These are phyloP conservation scores for Phytopythium delawarense DNA, from an alignment of 352 stramenopile genomes.

Conservation along the genomic window DNA sequence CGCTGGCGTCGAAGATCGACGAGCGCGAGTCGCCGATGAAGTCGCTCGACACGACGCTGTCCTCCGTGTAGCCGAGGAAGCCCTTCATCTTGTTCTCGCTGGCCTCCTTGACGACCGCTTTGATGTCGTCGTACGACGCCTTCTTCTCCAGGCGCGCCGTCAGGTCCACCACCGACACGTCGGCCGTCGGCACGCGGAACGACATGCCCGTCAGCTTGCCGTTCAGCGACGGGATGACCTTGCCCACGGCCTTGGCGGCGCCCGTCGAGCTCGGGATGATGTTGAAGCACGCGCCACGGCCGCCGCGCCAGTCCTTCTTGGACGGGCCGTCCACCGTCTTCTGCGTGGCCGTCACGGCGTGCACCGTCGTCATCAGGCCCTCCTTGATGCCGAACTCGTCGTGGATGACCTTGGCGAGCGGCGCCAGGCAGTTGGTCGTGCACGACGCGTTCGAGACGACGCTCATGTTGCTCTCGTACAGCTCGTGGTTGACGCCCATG, in stretches of 20 bases:
- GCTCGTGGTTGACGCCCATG: constrained; percentile 97
- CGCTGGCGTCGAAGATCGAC: constrained; percentile 47
- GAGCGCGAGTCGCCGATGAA: constrained; percentile 72
- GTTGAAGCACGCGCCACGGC: constrained; percentile 89
- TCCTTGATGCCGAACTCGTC: constrained; percentile 98
- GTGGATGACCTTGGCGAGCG: constrained; percentile 98
- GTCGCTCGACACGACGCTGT: constrained; percentile 96
- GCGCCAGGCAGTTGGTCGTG: constrained; percentile 99
- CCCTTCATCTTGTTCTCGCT: constrained; percentile 95
- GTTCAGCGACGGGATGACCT: constrained; percentile 95
- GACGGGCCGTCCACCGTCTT: constrained; percentile 97
- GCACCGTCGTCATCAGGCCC: constrained; percentile 98
- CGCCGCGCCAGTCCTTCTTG: constrained; percentile 96
- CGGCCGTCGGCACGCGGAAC: constrained; percentile 88
- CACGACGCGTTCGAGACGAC: constrained; percentile 98
- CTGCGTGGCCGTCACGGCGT: constrained; percentile 98
- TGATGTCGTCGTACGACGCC: constrained; percentile 98
- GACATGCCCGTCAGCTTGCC: constrained; percentile 92
- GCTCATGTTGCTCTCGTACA: constrained; percentile 93
- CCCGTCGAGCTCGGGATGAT: constrained; percentile 98
- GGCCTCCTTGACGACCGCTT: constrained; percentile 91
- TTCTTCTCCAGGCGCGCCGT: constrained; percentile 79
- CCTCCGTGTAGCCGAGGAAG: constrained; percentile 98
- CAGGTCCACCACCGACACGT: constrained; percentile 62
- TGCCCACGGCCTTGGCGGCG: constrained; percentile 98